Conservation (phyloP, 257 asterid species). For the Voacanga thouarsii region DNA sequence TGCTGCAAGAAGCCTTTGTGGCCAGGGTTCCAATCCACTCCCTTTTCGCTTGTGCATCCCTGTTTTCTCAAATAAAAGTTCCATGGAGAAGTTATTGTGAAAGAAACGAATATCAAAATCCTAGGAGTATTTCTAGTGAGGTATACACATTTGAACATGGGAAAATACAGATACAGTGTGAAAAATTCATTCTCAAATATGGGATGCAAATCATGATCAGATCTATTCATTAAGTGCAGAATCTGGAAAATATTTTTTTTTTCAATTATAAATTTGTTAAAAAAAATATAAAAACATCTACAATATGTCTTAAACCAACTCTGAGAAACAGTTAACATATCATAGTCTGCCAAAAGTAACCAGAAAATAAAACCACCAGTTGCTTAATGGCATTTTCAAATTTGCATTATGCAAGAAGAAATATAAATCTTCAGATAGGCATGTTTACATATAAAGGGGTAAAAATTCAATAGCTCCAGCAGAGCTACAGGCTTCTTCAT, state of each 20-base stretch:
- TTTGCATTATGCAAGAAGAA: not conserved
- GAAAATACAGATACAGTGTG: not conserved
- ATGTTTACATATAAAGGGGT: not conserved
- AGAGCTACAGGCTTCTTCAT: not conserved
- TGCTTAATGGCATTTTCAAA: not conserved
- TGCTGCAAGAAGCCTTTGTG: conserved; percentile 65
- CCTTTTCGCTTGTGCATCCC: conserved; percentile 78
- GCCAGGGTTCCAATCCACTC: conserved; percentile 85
- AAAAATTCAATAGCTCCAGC: not conserved
- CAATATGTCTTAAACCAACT: not conserved
- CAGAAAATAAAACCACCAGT: not conserved
- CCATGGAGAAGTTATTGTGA: not conserved
- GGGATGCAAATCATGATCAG: not conserved
- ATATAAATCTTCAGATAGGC: not conserved
- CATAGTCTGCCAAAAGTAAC: not conserved
- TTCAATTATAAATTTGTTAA: not conserved
- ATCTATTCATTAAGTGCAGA: not conserved
- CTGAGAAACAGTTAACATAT: not conserved
- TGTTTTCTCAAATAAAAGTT: conserved; percentile 23
- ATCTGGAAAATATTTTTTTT: not conserved
- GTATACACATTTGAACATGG: conserved; percentile 2
- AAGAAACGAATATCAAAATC: not conserved
- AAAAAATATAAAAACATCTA: not conserved
- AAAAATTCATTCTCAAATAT: not conserved
- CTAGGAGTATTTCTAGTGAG: not conserved